Base-by-base conservation (phyloP, 768 basidiomycete species). In the Amanita brunnescens region DNA sequence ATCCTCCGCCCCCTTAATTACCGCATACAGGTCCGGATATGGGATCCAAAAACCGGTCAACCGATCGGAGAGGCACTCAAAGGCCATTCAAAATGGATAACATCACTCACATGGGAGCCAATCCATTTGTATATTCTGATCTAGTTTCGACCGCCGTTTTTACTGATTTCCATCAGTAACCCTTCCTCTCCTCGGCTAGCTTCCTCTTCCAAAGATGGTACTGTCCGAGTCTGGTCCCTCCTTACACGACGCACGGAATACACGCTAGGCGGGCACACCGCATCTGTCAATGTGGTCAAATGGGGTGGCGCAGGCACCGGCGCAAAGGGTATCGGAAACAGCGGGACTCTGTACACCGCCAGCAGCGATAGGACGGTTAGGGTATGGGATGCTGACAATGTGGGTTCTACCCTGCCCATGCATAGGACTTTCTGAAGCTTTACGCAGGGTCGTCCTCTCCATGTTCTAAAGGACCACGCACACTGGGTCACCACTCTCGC, bases 401-500 rank as follows among this genome's bases (percentile, higher is more conserved):
- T 90, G 53, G 54, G 75, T 64, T 24, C 5, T 6, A 18, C 35
- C 9, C 1, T 12, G 34, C 20, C 16, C 30, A 37, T 43, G 38
- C 18, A 16, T 8, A 16, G 52, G 3, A 47, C 47, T 16, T 23
- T 35, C 41, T 16, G 34, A 35, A 42, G 13, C 49, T 18, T 7
- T 18, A 43, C 14, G 48, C 58, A 94, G 87, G 95, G 94, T 0
- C 86, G 81, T 64, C 79, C 82, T 23, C 71, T 97, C 33, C 78
- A 94, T 59, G 83, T 85, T 0, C 70, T 98, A 23, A 92, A 90
- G 65, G 93, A 97, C 55, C 95, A 99, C 59, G 96, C 93, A 0
- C 96, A 99, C 61, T 98, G 94, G 95, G 96, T 99, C 6, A 99
- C 94, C 16, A 98, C 94, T 0, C 80, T 99, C 39, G 84, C 96